Percentiles rank a stretch among this genome's conserved stretches.
phyloP scores from a whole-genome alignment of 2,329 filamentous ascomycete species.

The Zarea fungicola region DNA sequence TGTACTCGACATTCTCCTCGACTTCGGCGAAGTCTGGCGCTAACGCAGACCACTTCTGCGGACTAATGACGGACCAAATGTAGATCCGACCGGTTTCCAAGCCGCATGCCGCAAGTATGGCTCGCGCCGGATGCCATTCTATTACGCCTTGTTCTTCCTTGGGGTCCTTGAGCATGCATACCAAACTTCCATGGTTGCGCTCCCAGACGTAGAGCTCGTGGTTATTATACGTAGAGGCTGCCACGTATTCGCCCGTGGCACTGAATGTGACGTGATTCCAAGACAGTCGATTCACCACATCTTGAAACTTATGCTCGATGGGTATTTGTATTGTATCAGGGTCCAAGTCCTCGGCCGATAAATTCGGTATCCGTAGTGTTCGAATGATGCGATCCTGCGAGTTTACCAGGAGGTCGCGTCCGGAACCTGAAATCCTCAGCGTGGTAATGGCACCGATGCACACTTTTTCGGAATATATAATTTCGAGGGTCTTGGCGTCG shows the following conservation, averaged over 20 bases:
- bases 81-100: slow-evolving; percentile 91
- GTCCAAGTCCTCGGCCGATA: slow-evolving; percentile 63
- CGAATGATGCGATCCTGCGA: slow-evolving; percentile 92
- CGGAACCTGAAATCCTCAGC: slow-evolving; percentile 73
- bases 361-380: slow-evolving; percentile 83
- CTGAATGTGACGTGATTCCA: slow-evolving; percentile 99
- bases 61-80: slow-evolving; percentile 91
- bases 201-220: slow-evolving; percentile 99
- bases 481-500: slow-evolving; percentile 70
- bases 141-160: slow-evolving; percentile 95
- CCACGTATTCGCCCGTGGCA: slow-evolving; percentile 89
- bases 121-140: slow-evolving; percentile 90
- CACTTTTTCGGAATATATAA: slow-evolving; percentile 85
- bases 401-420: slow-evolving; percentile 84
- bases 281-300: slow-evolving; percentile 87
- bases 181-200: slow-evolving; percentile 83
- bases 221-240: slow-evolving; percentile 95
- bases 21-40: slow-evolving; percentile 97
- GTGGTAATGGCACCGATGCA: slow-evolving; percentile 85
- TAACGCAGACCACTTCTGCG: slow-evolving; percentile 94
- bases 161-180: slow-evolving; percentile 94
- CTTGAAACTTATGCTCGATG: slow-evolving; percentile 96
- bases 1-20: slow-evolving; percentile 96
- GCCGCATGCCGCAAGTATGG: slow-evolving; percentile 84
- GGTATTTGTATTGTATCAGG: slow-evolving; percentile 83